Conservation (phyloP, 164 flowering plant species). For the Chimonanthus praecox region DNA sequence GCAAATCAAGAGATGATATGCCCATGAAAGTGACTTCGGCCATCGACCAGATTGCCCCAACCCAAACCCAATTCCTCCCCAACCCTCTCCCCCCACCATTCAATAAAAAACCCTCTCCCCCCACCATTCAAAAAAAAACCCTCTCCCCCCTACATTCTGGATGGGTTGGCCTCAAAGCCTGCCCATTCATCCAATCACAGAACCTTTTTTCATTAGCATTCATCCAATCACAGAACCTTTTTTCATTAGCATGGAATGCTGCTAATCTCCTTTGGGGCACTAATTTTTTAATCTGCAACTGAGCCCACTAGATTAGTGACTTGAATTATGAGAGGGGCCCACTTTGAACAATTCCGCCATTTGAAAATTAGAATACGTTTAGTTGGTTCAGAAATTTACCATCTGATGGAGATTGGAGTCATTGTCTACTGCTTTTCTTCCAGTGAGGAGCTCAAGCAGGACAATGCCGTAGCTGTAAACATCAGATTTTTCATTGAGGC, state of each 20-base stretch:
- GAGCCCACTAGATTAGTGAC: not conserved
- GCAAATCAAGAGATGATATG: too few relatives aligned
- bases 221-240: too few relatives aligned
- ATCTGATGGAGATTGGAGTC: conserved; percentile 90
- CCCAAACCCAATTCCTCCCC: too few relatives aligned
- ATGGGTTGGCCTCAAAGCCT: too few relatives aligned
- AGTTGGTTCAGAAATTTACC: conserved; percentile 32
- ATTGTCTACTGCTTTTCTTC: conserved; percentile 90
- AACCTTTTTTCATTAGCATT: not conserved
- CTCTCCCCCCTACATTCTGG: too few relatives aligned
- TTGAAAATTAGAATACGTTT: not conserved
- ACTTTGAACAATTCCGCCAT: not conserved
- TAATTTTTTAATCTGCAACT: too few relatives aligned
- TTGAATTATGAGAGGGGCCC: not conserved
- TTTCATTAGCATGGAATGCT: too few relatives aligned
- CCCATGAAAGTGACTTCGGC: too few relatives aligned
- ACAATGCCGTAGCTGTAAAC: conserved; percentile 94
- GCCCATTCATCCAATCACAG: not conserved
- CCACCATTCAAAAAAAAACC: too few relatives aligned
- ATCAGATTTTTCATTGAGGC: conserved; percentile 97
- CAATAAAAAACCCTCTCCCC: too few relatives aligned
- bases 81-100: too few relatives aligned
- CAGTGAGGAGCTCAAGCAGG: conserved; percentile 85
- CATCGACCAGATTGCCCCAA: too few relatives aligned
- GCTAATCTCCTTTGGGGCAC: not conserved